Base-by-base conservation (phyloP, 1,284 basidiomycete species). In the Fomitopsis pinicola region DNA sequence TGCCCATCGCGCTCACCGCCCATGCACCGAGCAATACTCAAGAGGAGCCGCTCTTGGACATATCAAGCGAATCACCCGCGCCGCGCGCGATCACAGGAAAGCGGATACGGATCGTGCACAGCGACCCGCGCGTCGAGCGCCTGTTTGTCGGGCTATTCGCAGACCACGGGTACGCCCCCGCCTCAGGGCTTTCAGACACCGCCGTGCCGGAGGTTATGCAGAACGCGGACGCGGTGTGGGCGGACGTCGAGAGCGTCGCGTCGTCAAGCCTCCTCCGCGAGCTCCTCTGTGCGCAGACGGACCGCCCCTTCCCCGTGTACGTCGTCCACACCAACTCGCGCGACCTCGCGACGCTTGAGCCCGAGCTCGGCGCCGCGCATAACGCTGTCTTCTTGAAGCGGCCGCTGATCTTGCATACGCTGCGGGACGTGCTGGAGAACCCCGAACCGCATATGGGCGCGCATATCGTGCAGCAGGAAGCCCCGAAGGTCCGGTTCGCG, bases 331-430 rank as follows among this genome's bases (percentile, higher is more conserved):
- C 64, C 7, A 68, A 71, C 54, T 38, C 62, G 38, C 61, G 62
- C 19, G 70, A 72, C 26, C 64, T 72, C 35, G 44, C 60, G 1
- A 35, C 61, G 59, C 63, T 73, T 36, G 68, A 72, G 59, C 66
- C 67, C 5, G 61, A 65, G 52, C 62, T 70, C 12, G 58, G 62
- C 10, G 59, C 63, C 6, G 70, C 68, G 33, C 60, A 54, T 30
- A 66, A 67, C 45, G 69, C 69, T 33, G 62, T 71, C 12, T 66
- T 73, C 30, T 63, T 72, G 14, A 71, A 72, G 63, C 69, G 71
- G 15, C 72, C 72, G 0, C 64, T 73, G 26, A 63, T 72, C 62
- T 64, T 70, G 62, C 68, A 72, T 48, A 33, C 61, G 4, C 59
- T 72, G 19, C 38, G 67, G 9, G 66, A 64, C 50, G 59, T 67